Percentiles rank a stretch among this genome's conserved stretches.
Evolutionary conservation across 495 filamentous ascomycete species (phyloP).

Genomic region (Penicillium robsamsonii): DNA sequence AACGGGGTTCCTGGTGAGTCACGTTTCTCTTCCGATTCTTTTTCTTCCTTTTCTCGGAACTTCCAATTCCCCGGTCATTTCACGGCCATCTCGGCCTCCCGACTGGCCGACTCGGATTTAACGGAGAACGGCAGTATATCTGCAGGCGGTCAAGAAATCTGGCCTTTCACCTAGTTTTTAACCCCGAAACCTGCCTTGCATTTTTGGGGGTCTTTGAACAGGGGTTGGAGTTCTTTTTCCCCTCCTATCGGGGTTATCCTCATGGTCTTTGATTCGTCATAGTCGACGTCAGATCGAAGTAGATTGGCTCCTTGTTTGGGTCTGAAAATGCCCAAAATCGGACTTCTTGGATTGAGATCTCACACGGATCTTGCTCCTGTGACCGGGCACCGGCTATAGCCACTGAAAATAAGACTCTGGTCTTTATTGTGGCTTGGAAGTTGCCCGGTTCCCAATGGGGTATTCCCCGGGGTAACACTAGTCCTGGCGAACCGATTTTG

Average conservation of each 20-base stretch:
- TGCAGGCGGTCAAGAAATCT: neutral
- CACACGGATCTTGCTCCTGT: neutral
- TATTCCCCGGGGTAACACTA: neutral
- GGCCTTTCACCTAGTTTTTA: neutral
- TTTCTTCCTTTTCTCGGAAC: conserved; percentile 25
- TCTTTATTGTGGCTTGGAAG: neutral
- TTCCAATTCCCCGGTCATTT: conserved; percentile 13
- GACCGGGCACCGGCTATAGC: neutral
- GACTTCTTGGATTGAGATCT: neutral
- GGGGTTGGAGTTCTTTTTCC: neutral
- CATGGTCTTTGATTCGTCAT: neutral
- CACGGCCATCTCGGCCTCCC: conserved; percentile 15
- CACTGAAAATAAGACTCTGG: neutral
- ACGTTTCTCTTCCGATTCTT: conserved; percentile 25
- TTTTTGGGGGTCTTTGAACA: no score
- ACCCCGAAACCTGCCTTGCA: neutral
- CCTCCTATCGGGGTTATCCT: neutral
- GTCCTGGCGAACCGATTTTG: conserved; percentile 6
- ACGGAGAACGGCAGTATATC: conserved; percentile 11
- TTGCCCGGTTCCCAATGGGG: neutral
- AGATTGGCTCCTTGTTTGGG: conserved; percentile 9
- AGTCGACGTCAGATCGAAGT: neutral
- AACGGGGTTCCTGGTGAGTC: conserved; percentile 19
- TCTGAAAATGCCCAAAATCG: conserved; percentile 10
- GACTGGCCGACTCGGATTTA: conserved; percentile 24